phyloP scores from a whole-genome alignment of 2,329 filamentous ascomycete species.

The Colletotrichum orbiculare region DNA sequence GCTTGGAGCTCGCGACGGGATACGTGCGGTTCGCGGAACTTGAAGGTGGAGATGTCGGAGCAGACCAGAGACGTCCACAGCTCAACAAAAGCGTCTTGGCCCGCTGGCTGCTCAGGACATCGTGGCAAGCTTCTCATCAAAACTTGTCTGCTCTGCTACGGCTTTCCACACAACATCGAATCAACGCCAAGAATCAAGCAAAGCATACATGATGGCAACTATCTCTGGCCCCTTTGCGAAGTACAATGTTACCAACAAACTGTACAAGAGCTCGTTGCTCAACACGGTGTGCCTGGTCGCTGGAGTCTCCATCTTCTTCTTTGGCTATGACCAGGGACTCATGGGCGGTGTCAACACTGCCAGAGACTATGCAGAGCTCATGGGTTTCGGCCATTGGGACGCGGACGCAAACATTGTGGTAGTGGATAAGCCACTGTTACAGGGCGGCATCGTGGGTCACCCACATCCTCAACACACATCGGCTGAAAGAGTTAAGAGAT shows the following conservation, averaged over 20 bases:
- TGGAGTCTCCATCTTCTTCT: conserved; percentile 75
- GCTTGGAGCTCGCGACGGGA: no score
- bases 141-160: no score
- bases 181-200: no score
- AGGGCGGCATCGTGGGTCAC: conserved; percentile 68
- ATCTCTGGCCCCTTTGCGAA: conserved; percentile 9
- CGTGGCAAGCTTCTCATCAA: no score
- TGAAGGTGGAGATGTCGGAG: no score
- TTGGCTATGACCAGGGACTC: conserved; percentile 67
- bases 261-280: conserved; percentile 67
- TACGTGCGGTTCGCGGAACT: no score
- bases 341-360: conserved; percentile 76
- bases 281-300: conserved; percentile 72
- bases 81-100: no score
- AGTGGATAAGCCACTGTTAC: conserved; percentile 62
- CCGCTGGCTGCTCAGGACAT: no score
- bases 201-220: conserved; percentile 2
- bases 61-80: no score
- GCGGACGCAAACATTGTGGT: conserved; percentile 59
- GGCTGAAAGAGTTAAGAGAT: neutral
- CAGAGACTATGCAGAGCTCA: conserved; percentile 71
- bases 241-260: conserved; percentile 56
- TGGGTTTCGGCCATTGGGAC: conserved; percentile 72
- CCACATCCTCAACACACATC: conserved; percentile 51
- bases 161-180: no score